Evolutionary conservation across 1,139 yeast species (phyloP).

Genomic region (Sugiyamaella castrensis): DNA sequence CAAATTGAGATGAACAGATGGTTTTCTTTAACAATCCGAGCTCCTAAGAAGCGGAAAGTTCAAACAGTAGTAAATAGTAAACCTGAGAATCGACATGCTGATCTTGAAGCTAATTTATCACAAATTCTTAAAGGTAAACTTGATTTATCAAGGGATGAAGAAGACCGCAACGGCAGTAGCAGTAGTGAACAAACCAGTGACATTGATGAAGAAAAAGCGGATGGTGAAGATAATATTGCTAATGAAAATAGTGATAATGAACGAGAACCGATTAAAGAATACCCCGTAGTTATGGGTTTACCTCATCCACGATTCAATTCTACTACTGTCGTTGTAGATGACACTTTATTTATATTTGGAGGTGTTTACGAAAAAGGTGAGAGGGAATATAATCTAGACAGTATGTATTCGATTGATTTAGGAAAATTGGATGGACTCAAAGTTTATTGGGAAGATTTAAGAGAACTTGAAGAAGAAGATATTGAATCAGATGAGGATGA

Average conservation of each 20-base stretch:
- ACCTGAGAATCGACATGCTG: constrained; percentile 59
- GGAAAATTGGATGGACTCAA: constrained; percentile 85
- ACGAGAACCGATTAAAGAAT: constrained; percentile 46
- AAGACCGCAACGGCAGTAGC: constrained; percentile 42
- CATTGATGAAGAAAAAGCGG: neutral
- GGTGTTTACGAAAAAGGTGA: constrained; percentile 91
- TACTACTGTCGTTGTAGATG: constrained; percentile 81
- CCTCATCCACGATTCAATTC: constrained; percentile 94
- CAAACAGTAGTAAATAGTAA: constrained; percentile 23
- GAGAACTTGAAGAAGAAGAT: constrained; percentile 56
- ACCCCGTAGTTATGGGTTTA: constrained; percentile 54
- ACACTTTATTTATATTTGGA: constrained; percentile 79
- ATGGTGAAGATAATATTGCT: neutral
- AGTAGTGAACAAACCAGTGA: constrained; percentile 37
- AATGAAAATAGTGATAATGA: constrained; percentile 33
- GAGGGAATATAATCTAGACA: constrained; percentile 76
- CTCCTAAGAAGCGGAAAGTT: constrained; percentile 52
- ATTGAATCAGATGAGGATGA: constrained; percentile 61
- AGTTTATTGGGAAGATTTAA: constrained; percentile 84
- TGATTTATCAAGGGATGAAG: constrained; percentile 58
- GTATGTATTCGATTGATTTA: constrained; percentile 81
- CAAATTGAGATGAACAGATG: constrained; percentile 87
- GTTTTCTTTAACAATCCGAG: constrained; percentile 70
- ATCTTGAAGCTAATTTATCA: constrained; percentile 75
- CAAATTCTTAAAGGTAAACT: constrained; percentile 60